A percentile compares a stretch with the other conserved stretches of the same genome.
Conservation (phyloP, 306 rosid species). For the Erythrophleum fordii region DNA sequence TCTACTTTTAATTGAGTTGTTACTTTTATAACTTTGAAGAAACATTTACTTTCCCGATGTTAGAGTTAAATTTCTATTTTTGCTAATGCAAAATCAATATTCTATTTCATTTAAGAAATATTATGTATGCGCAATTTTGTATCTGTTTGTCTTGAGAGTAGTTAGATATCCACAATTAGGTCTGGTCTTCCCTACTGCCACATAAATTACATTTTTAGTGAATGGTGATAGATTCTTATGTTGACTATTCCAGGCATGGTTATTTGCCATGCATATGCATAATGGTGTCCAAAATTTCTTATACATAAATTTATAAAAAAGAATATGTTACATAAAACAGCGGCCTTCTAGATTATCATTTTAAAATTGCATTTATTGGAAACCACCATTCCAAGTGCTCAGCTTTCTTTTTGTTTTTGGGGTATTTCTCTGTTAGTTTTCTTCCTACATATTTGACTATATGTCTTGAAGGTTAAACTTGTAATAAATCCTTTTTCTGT, state of each 20-base stretch:
- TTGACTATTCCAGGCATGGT: not conserved
- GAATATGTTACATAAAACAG: constrained; percentile 9
- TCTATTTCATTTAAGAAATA: constrained; percentile 27
- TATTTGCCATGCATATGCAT: constrained; percentile 12
- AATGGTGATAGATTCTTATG: not conserved
- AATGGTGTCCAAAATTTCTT: not conserved
- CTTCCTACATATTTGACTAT: not conserved
- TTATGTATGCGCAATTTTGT: not conserved
- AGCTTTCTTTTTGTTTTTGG: not conserved
- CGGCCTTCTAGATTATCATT: constrained; percentile 16
- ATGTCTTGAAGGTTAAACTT: constrained; percentile 9
- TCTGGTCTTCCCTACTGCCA: not conserved
- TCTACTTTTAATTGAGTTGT: constrained; percentile 19
- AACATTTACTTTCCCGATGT: constrained; percentile 16
- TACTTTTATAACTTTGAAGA: constrained; percentile 9
- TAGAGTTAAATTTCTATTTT: not conserved
- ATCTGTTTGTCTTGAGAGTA: constrained; percentile 18
- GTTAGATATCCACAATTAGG: not conserved
- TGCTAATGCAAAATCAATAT: not conserved
- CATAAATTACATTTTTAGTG: not conserved
- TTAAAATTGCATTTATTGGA: constrained; percentile 16
- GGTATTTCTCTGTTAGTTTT: constrained; percentile 21
- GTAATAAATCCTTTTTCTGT: constrained; percentile 6
- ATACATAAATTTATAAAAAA: constrained; percentile 8
- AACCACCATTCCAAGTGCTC: constrained; percentile 24